These are phyloP conservation scores for Rhododendron vialii DNA, from an alignment of 148 eudicot genomes.

Conservation along the genomic window DNA sequence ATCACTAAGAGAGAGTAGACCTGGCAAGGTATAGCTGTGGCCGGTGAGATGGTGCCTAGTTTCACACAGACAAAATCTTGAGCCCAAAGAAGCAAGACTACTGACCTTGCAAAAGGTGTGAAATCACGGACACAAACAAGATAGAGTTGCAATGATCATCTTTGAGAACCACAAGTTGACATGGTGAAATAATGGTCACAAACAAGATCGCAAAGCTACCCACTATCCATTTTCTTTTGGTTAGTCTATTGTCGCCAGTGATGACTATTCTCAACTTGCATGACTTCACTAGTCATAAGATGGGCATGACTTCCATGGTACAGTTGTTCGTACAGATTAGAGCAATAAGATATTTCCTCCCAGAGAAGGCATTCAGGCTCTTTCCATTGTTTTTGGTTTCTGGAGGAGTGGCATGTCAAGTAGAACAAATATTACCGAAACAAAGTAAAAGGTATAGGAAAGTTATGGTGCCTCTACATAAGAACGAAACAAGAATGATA, in stretches of 20 bases:
- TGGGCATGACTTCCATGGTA: neutral
- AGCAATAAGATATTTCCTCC: neutral
- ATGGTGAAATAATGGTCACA: neutral
- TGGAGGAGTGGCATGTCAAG: neutral
- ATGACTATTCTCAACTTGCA: neutral
- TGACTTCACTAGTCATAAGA: neutral
- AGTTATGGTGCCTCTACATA: neutral
- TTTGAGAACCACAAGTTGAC: neutral
- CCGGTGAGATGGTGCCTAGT: neutral
- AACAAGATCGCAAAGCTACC: neutral
- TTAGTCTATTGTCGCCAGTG: neutral
- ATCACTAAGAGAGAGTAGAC: neutral
- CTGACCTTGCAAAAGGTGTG: neutral
- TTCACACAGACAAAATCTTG: neutral
- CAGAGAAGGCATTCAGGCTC: neutral
- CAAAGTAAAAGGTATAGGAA: neutral
- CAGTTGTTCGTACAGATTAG: neutral
- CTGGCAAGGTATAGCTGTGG: neutral
- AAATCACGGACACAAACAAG: neutral
- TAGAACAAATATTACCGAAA: neutral
- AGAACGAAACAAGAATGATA: neutral
- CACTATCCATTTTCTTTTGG: neutral
- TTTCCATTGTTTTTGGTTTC: neutral
- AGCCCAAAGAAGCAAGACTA: neutral
- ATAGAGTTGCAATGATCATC: neutral